phyloP scores from a whole-genome alignment of 139 green algal genomes.

The Gonium pectorale region DNA sequence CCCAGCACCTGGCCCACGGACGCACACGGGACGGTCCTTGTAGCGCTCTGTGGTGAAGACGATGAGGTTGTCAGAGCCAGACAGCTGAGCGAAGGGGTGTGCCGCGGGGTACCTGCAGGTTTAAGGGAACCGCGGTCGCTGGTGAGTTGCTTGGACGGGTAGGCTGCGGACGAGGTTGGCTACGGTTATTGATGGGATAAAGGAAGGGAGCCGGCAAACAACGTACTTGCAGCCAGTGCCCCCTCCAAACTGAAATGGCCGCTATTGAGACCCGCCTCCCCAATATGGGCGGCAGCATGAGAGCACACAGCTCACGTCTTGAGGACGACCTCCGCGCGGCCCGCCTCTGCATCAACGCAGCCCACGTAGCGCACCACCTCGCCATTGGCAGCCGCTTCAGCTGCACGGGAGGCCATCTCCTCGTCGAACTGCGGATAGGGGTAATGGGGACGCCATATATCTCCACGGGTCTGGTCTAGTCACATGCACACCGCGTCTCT shows the following conservation, averaged over 20 bases:
- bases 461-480: no score
- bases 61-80: slow-evolving; percentile 90
- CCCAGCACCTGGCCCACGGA: slow-evolving; percentile 90
- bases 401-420: slow-evolving; percentile 71
- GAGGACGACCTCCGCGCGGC: slow-evolving; percentile 86
- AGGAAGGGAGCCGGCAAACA: no score
- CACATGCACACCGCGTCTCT: no score
- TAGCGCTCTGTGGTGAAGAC: slow-evolving; percentile 87
- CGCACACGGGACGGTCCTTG: slow-evolving; percentile 79
- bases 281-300: no score
- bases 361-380: slow-evolving; percentile 94
- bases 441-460: no score
- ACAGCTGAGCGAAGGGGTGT: slow-evolving; percentile 92
- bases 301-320: slow-evolving; percentile 52
- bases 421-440: slow-evolving; percentile 80
- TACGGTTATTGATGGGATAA: no score
- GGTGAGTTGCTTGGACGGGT: background rate
- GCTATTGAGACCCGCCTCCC: no score
- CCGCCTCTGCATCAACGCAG: slow-evolving; percentile 78
- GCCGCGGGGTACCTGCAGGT: slow-evolving; percentile 72
- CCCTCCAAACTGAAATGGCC: no score
- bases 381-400: slow-evolving; percentile 74
- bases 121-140: background rate
- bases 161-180: no score
- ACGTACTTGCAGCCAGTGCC: no score